Evolutionary conservation across 2,329 filamentous ascomycete genomes (phyloP).

Genomic region (Teratosphaeria zuluensis): DNA sequence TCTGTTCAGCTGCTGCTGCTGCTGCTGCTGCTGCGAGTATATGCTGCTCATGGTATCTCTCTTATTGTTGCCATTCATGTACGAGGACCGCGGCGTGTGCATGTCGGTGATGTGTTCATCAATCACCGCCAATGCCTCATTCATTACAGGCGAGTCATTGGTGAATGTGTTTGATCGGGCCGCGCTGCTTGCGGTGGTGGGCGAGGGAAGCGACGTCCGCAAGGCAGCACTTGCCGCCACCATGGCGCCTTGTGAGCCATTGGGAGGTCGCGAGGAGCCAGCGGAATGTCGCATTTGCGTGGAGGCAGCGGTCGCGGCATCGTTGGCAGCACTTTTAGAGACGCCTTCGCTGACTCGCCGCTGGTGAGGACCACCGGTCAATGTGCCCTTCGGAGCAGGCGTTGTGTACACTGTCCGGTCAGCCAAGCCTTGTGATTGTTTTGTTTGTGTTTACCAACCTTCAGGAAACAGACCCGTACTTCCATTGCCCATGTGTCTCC

Average conservation of each 20-base stretch:
- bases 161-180: slow-evolving; percentile 8
- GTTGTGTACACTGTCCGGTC: slow-evolving; percentile 30
- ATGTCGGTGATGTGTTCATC: slow-evolving; percentile 94
- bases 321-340: slow-evolving; percentile 4
- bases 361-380: slow-evolving; percentile 17
- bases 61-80: slow-evolving; percentile 30
- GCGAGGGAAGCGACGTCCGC: slow-evolving; percentile 14
- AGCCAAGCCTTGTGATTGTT: background rate
- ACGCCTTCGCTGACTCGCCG: slow-evolving; percentile 22
- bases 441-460: slow-evolving; percentile 41
- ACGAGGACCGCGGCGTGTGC: slow-evolving; percentile 48
- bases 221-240: slow-evolving; percentile 10
- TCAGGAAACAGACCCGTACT: slow-evolving; percentile 75
- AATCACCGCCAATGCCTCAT: slow-evolving; percentile 90
- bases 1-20: slow-evolving; percentile 50
- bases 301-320: background rate
- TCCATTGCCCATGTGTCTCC: slow-evolving; percentile 62
- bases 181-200: slow-evolving; percentile 6
- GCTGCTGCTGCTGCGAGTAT: slow-evolving; percentile 56
- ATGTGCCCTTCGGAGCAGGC: slow-evolving; percentile 26
- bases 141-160: slow-evolving; percentile 60
- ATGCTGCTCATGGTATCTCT: slow-evolving; percentile 54
- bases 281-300: slow-evolving; percentile 5
- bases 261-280: slow-evolving; percentile 4
- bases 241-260: slow-evolving; percentile 7